Conservation (phyloP, 1,139 yeast species). For the Protomyces lactucae-debilis region DNA sequence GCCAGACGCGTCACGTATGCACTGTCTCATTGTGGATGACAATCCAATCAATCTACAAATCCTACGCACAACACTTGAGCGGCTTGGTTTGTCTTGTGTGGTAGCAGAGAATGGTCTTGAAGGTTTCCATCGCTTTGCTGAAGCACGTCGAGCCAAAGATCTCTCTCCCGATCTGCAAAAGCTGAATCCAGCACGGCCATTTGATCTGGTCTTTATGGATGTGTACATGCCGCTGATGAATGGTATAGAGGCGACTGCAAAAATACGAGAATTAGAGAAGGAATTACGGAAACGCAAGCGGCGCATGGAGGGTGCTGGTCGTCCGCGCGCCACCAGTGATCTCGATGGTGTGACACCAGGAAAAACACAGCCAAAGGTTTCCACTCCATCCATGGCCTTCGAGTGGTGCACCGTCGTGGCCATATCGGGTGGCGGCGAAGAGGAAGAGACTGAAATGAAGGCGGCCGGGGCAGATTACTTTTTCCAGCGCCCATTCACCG, state of each 20-base stretch:
- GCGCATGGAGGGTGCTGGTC: background rate
- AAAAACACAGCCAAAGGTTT: too few relatives aligned
- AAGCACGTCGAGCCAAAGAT: background rate
- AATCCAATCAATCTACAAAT: slow-evolving; percentile 19
- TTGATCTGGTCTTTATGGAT: slow-evolving; percentile 15
- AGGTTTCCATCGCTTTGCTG: background rate
- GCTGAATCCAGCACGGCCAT: background rate
- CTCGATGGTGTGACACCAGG: background rate
- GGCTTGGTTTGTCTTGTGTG: slow-evolving; percentile 6
- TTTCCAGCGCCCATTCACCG: slow-evolving; percentile 10
- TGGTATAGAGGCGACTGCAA: slow-evolving; percentile 2
- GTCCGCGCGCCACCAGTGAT: background rate
- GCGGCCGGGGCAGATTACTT: slow-evolving; percentile 6
- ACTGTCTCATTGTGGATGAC: slow-evolving; percentile 19
- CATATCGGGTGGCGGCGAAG: slow-evolving; percentile 9
- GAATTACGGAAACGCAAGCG: background rate
- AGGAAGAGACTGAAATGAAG: slow-evolving; percentile 4
- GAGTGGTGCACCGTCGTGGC: background rate
- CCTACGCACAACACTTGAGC: slow-evolving; percentile 10
- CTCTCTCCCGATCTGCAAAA: background rate
- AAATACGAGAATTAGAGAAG: slow-evolving; percentile 8
- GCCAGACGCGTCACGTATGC: background rate
- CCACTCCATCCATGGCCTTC: background rate
- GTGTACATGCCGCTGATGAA: slow-evolving; percentile 13
- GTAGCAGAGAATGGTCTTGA: slow-evolving; percentile 9